Conservation (phyloP, 805 yeast genomes). For the Ogataea degrootiae region DNA sequence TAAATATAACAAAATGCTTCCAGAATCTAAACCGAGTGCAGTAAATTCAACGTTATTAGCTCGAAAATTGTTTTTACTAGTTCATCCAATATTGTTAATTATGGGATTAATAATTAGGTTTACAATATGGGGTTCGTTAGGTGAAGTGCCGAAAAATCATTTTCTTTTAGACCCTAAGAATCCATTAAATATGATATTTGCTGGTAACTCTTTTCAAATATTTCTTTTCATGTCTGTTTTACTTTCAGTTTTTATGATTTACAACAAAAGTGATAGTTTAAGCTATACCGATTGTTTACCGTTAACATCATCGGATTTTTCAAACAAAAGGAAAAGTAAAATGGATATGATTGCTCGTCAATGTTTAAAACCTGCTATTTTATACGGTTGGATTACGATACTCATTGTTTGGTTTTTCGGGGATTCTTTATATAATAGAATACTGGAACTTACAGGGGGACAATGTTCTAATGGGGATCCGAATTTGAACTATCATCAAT, state of each 20-base stretch:
- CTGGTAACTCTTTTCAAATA: slow-evolving; percentile 28
- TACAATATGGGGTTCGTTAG: neutral
- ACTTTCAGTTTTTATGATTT: slow-evolving; percentile 6
- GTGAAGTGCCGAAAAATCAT: slow-evolving; percentile 5
- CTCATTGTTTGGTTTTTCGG: slow-evolving; percentile 32
- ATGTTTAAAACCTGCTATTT: slow-evolving; percentile 11
- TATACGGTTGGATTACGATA: slow-evolving; percentile 18
- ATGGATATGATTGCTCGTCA: slow-evolving; percentile 11
- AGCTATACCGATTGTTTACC: slow-evolving; percentile 10
- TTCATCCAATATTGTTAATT: slow-evolving; percentile 13
- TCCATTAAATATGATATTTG: slow-evolving; percentile 23
- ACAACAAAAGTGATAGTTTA: neutral
- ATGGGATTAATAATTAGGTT: slow-evolving; percentile 9
- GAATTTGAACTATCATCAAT: slow-evolving; percentile 16
- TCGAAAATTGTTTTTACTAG: slow-evolving; percentile 1
- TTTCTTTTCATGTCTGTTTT: slow-evolving; percentile 11
- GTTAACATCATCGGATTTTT: slow-evolving; percentile 6
- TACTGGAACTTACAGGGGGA: slow-evolving; percentile 36
- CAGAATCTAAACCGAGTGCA: no score
- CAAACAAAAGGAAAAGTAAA: neutral
- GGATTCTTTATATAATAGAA: slow-evolving; percentile 28
- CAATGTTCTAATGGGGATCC: slow-evolving; percentile 26
- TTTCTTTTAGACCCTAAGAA: slow-evolving; percentile 21
- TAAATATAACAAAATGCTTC: no score
- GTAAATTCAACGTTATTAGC: no score